A percentile compares a stretch with the other conserved stretches of the same genome.
Conservation (phyloP, 345 rosid species). For the Odontarrhena argentea region DNA sequence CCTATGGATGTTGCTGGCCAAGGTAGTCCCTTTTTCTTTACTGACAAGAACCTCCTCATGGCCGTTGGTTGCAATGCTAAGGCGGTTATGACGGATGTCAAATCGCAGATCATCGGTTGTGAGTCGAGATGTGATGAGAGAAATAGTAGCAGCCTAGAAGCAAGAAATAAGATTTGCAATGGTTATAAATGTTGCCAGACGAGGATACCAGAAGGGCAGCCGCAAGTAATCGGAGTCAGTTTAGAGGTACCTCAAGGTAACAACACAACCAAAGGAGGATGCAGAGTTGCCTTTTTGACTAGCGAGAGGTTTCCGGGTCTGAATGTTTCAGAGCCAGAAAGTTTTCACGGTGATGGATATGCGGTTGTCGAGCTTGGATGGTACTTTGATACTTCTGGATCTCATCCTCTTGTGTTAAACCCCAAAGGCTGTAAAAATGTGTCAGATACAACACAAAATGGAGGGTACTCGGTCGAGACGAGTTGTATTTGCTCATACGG, state of each 20-base stretch:
- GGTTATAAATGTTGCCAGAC: conserved; percentile 56
- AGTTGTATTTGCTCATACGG: conserved; percentile 25
- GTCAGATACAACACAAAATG: conserved; percentile 8
- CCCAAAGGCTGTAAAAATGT: conserved; percentile 7
- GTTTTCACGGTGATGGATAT: conserved; percentile 27
- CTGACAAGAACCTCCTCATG: conserved; percentile 40
- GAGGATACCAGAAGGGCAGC: conserved; percentile 36
- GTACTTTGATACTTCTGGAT: conserved; percentile 34
- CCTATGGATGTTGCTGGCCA: conserved; percentile 31
- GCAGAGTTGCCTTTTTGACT: conserved; percentile 39
- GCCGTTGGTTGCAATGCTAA: conserved; percentile 48
- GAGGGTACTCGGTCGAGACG: background rate
- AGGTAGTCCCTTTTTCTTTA: conserved; percentile 36
- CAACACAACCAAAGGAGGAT: conserved; percentile 20
- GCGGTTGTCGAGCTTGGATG: conserved; percentile 37
- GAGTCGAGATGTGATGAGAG: conserved; percentile 41
- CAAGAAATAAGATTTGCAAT: conserved; percentile 37
- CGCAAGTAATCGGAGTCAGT: conserved; percentile 22
- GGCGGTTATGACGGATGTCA: background rate
- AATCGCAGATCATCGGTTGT: conserved; percentile 43
- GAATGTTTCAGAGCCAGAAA: conserved; percentile 33
- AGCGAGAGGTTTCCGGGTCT: conserved; percentile 30
- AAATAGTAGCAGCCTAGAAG: conserved; percentile 15
- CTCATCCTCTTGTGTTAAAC: conserved; percentile 1
- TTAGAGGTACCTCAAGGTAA: conserved; percentile 10